Base-by-base conservation (phyloP, 2,329 filamentous ascomycete genomes). In the Calycina herbarum region DNA sequence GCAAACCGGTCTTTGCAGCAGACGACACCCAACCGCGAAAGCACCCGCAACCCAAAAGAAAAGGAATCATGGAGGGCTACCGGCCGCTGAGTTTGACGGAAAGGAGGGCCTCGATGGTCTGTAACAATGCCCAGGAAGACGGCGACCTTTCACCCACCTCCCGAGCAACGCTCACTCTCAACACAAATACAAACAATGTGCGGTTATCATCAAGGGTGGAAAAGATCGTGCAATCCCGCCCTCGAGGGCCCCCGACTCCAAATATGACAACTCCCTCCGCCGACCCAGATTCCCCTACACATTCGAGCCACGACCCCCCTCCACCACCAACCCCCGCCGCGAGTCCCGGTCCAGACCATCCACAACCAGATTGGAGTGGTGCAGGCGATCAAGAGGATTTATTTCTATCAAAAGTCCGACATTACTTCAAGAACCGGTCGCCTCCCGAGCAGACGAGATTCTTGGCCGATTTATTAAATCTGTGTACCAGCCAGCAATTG, bases 401-500 rank as follows among this genome's bases (percentile, higher is more conserved):
- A 70, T 92, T 94, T 72, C 85, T 96, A 63, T 84, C 92, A 70
- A 89, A 93, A 75, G 88, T 95, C 65, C 86, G 92, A 67, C 86
- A 89, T 67, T 88, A 93, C 73, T 98, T 98, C 75, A 88, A 89
- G 73, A 87, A 89, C 63, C 89, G 93, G 77, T 90, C 88, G 65
- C 86, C 89, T 29, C 85, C 88, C 0, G 91, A 94, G 78, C 87
- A 92, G 65, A 91, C 93, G 73, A 86, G 91, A 48, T 86, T 96
- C 73, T 82, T 99, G 66, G 92, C 92, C 61, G 94, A 97, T 76
- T 82, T 99, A 65, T 82, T 99, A 70, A 96, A 96, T 74, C 86
- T 97, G 72, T 99, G 95, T 81, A 96, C 96, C 72, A 97, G 92
- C 73, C 93, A 96, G 75, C 91, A 96, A 77, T 83, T 99, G 71